Base-by-base conservation (phyloP, 352 stramenopile species). In the Phytophthora brassicae region DNA sequence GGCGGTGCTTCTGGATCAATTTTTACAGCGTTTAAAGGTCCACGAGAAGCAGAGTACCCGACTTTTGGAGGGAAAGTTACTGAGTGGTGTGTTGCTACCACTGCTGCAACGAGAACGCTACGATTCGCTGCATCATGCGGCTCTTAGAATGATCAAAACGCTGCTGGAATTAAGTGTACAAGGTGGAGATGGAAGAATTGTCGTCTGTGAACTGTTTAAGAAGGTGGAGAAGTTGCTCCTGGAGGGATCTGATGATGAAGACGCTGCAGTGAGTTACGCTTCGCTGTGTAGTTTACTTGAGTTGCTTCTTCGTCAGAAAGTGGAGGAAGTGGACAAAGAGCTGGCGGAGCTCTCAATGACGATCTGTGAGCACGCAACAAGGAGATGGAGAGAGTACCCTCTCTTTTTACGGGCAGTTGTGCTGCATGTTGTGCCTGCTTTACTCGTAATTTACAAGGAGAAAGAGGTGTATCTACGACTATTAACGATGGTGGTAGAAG, bases 261-360 rank as follows among this genome's bases (percentile, higher is more conserved):
- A 58, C 4, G 9, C 38, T 1, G 44, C 29, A 9, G 31, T 72
- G 13, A 79, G 76, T 54, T 88, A 75, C 41, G 64, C 67, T 7
- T 74, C 82, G 33, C 51, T 91, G 6, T 88, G 82, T 31, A 56
- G 61, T 8, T 61, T 86, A 26, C 56, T 88, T 43, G 64, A 85
- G 53, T 26, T 87, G 20, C 28, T 85, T 17, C 45, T 81, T n/a
- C 60, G 47, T 31, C 60, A 68, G 20, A 41, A 65, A 14, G 46
- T 66, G 24, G 12, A 36, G 0, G 3, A 45, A 17, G 6, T 45
- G 4, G 38, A 17, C 9, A 41, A 70, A 23, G 12, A 39, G 0
- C 24, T 79, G 20, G 17, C 62, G 8, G 35, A 52, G 2, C 48
- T 63, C 16, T 50, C 66, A 11, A 56, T 77, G 50, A 47, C 62